Evolutionary conservation across 2,329 filamentous ascomycete species (phyloP).

Genomic region (Periglandula ipomoeae): DNA sequence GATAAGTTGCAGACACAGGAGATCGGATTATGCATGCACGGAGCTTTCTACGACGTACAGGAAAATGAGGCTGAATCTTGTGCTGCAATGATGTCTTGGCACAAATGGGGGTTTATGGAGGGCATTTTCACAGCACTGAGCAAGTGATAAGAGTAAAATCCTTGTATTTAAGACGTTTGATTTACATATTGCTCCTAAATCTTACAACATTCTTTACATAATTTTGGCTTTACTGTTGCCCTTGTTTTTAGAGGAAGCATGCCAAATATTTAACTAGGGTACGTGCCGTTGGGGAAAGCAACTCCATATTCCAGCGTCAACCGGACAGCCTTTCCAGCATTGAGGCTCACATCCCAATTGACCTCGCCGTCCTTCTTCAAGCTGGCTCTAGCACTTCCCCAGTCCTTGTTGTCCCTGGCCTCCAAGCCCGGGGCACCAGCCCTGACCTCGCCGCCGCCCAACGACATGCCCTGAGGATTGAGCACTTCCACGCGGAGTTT

Average conservation of each 20-base stretch:
- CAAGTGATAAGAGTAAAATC: too few species aligned
- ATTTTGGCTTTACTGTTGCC: too few species aligned
- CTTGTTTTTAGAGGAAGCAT: neutral
- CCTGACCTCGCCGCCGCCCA: conserved; percentile 25
- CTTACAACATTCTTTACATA: too few species aligned
- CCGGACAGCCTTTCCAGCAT: conserved; percentile 42
- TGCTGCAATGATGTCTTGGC: too few species aligned
- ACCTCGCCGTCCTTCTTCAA: conserved; percentile 47
- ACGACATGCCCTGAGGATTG: conserved; percentile 34
- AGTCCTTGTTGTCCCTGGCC: conserved; percentile 23
- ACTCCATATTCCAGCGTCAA: conserved; percentile 52
- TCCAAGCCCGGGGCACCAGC: conserved; percentile 20
- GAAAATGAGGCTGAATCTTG: too few species aligned
- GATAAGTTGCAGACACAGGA: too few species aligned
- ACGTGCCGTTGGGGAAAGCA: conserved; percentile 39
- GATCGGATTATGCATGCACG: too few species aligned
- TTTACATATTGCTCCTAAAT: too few species aligned
- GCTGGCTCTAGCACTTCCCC: conserved; percentile 40
- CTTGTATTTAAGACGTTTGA: too few species aligned
- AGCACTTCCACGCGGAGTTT: conserved; percentile 39
- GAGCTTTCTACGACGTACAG: too few species aligned
- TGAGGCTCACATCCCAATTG: conserved; percentile 44
- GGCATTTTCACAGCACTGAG: too few species aligned
- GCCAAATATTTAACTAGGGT: neutral
- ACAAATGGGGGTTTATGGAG: too few species aligned